phyloP scores from a whole-genome alignment of 805 yeast genomes.

The Dipodascus albidus region DNA sequence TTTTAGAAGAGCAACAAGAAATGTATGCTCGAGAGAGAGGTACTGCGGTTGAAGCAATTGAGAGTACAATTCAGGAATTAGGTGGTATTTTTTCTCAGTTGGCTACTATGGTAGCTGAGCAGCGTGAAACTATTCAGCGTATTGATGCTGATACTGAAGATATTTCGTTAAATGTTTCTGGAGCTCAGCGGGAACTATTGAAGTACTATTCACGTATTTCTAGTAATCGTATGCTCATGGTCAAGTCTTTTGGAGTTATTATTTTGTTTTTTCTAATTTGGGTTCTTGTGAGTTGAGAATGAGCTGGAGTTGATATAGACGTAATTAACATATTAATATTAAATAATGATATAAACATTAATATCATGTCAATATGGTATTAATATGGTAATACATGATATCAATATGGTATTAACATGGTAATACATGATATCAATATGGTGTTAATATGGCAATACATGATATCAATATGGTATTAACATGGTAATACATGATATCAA shows the following conservation, averaged over 20 bases:
- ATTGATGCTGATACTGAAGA: slow-evolving; percentile 94
- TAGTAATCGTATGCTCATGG: slow-evolving; percentile 84
- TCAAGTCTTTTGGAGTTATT: slow-evolving; percentile 79
- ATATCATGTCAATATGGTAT: too few relatives aligned
- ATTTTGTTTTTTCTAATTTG: slow-evolving; percentile 35
- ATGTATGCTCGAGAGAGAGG: slow-evolving; percentile 74
- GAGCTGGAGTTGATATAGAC: too few relatives aligned
- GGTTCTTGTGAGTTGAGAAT: slow-evolving; percentile 21
- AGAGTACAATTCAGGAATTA: slow-evolving; percentile 92
- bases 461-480: too few relatives aligned
- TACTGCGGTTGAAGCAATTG: slow-evolving; percentile 90
- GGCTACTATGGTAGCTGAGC: slow-evolving; percentile 96
- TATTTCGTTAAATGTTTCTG: slow-evolving; percentile 74
- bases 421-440: too few relatives aligned
- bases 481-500: too few relatives aligned
- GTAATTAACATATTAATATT: too few relatives aligned
- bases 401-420: too few relatives aligned
- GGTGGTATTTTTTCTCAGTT: slow-evolving; percentile 90
- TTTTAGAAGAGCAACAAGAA: slow-evolving; percentile 73
- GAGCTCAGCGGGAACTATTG: slow-evolving; percentile 88
- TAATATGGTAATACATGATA: too few relatives aligned
- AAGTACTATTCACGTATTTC: slow-evolving; percentile 83
- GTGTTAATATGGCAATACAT: too few relatives aligned
- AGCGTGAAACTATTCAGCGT: slow-evolving; percentile 90
- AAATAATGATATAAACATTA: too few relatives aligned